Evolutionary conservation across 1,284 basidiomycete genomes (phyloP).

Genomic region (Thecaphora thlaspeos): DNA sequence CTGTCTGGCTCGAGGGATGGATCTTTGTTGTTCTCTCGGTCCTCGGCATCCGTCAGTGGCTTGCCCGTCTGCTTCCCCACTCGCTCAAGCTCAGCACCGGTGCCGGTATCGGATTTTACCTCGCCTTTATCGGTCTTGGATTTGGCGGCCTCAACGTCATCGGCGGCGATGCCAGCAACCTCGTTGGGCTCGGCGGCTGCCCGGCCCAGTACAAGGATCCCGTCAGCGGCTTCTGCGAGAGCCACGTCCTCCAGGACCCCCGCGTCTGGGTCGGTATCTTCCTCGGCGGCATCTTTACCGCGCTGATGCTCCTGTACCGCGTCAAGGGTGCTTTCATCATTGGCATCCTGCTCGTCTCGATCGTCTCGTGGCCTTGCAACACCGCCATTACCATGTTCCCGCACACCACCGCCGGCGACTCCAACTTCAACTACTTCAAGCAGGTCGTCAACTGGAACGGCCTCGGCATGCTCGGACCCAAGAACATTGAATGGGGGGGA

Average conservation of each 20-base stretch:
- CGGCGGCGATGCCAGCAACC: slow-evolving; percentile 70
- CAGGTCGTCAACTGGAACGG: slow-evolving; percentile 71
- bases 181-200: slow-evolving; percentile 81
- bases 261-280: slow-evolving; percentile 88
- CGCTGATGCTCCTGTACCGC: slow-evolving; percentile 74
- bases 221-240: slow-evolving; percentile 65
- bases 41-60: slow-evolving; percentile 84
- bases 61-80: slow-evolving; percentile 81
- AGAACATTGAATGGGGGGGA: slow-evolving; percentile 63
- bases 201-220: slow-evolving; percentile 43
- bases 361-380: slow-evolving; percentile 81
- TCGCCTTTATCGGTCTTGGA: slow-evolving; percentile 61
- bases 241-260: slow-evolving; percentile 71
- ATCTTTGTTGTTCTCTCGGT: slow-evolving; percentile 79
- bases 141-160: slow-evolving; percentile 75
- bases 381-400: slow-evolving; percentile 82
- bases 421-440: slow-evolving; percentile 80
- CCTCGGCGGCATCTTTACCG: slow-evolving; percentile 69
- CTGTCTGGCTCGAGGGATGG: slow-evolving; percentile 73
- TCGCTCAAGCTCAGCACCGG: slow-evolving; percentile 81
- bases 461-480: slow-evolving; percentile 60
- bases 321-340: slow-evolving; percentile 80
- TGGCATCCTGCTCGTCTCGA: slow-evolving; percentile 75
- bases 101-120: slow-evolving; percentile 79
- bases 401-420: slow-evolving; percentile 68